Evolutionary conservation across 306 rosid genomes (phyloP).

Genomic region (Cicer chorassanicum): DNA sequence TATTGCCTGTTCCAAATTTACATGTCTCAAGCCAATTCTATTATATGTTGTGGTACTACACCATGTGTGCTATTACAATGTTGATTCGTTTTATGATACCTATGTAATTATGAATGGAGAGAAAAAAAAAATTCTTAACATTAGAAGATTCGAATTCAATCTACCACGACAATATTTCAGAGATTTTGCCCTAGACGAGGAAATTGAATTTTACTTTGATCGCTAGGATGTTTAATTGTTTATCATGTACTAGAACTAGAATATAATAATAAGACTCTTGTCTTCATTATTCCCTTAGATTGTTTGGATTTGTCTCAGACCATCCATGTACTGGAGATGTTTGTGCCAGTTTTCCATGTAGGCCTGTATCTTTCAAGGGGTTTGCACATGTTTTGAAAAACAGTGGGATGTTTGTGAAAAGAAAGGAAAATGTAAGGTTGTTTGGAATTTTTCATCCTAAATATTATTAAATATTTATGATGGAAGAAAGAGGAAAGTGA

Average conservation of each 20-base stretch:
- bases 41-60: slow-evolving; percentile 32
- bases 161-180: slow-evolving; percentile 6
- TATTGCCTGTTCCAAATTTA: slow-evolving; percentile 7
- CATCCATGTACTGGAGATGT: slow-evolving; percentile 6
- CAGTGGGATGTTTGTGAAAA: slow-evolving; percentile 16
- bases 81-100: slow-evolving; percentile 9
- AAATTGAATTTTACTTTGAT: slow-evolving; percentile 20
- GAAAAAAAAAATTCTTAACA: background rate
- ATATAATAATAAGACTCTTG: slow-evolving; percentile 6
- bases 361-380: slow-evolving; percentile 15
- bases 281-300: slow-evolving; percentile 10
- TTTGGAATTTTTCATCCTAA: slow-evolving; percentile 10
- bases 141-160: slow-evolving; percentile 23
- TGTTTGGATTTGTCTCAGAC: slow-evolving; percentile 11
- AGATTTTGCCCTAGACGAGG: slow-evolving; percentile 1
- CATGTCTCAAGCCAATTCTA: slow-evolving; percentile 30
- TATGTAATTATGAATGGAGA: slow-evolving; percentile 26
- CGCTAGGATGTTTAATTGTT: slow-evolving; percentile 13
- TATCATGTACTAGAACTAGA: slow-evolving; percentile 3
- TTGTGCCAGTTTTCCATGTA: slow-evolving; percentile 5
- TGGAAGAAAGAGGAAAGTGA: slow-evolving; percentile 7
- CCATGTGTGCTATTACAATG: background rate
- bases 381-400: background rate
- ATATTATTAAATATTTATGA: slow-evolving; percentile 5
- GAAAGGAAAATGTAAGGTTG: slow-evolving; percentile 3